Conservation (phyloP, 2,329 filamentous ascomycete genomes). For the Aspergillus terreus region DNA sequence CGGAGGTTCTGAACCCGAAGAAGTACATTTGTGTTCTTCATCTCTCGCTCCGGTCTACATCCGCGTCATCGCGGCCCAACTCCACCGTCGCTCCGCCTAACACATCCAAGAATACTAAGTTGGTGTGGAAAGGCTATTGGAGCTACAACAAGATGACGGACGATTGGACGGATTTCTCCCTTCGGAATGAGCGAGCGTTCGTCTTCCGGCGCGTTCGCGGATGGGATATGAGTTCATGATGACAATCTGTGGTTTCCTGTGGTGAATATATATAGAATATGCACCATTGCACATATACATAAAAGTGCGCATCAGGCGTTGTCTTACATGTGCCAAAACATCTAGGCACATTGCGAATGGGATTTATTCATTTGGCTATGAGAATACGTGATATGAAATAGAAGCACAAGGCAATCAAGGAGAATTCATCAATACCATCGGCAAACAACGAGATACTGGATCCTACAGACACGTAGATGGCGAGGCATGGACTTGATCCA, state of each 20-base stretch:
- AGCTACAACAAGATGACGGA: slow-evolving; percentile 86
- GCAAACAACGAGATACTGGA: no score
- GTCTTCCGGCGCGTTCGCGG: slow-evolving; percentile 62
- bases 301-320: no score
- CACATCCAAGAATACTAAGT: slow-evolving; percentile 73
- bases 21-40: slow-evolving; percentile 88
- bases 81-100: slow-evolving; percentile 23
- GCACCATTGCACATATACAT: background rate
- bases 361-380: no score
- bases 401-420: no score
- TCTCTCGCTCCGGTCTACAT: slow-evolving; percentile 57
- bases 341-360: no score
- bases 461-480: no score
- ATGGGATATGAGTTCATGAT: slow-evolving; percentile 44
- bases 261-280: background rate
- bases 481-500: no score
- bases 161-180: slow-evolving; percentile 78
- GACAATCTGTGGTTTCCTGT: background rate
- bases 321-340: no score
- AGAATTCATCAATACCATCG: no score
- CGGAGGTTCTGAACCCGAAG: slow-evolving; percentile 65
- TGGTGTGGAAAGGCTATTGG: slow-evolving; percentile 86
- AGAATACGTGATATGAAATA: no score
- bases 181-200: slow-evolving; percentile 60
- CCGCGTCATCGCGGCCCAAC: slow-evolving; percentile 51